These are phyloP conservation scores for Aristolochia contorta DNA, from an alignment of 164 flowering plant genomes.

Conservation along the genomic window DNA sequence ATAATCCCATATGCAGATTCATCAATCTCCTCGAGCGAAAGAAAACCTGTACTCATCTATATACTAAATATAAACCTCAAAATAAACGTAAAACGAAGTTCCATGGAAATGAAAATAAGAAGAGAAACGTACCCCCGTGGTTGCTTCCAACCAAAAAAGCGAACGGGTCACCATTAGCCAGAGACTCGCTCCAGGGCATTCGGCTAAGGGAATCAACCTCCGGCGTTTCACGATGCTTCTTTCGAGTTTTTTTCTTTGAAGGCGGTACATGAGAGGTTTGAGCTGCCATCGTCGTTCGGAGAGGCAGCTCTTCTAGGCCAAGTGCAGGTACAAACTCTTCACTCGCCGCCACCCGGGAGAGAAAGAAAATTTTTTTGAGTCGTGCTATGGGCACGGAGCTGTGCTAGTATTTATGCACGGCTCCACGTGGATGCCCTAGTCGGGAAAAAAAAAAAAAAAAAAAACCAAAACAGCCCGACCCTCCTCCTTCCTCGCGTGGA, in stretches of 20 bases:
- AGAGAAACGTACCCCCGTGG: constrained; percentile 49
- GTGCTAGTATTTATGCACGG: too few species aligned
- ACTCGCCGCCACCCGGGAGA: too few species aligned
- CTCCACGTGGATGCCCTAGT: too few species aligned
- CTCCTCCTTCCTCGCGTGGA: too few species aligned
- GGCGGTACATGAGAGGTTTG: constrained; percentile 4
- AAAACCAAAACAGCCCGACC: too few species aligned
- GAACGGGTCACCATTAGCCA: constrained; percentile 41
- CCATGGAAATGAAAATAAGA: background rate
- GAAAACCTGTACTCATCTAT: constrained; percentile 38
- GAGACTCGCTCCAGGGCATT: constrained; percentile 50
- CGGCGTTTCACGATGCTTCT: constrained; percentile 11
- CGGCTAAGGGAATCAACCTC: constrained; percentile 31
- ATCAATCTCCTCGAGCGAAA: constrained; percentile 85
- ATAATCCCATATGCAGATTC: constrained; percentile 41
- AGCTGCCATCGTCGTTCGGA: constrained; percentile 7
- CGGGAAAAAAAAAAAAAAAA: too few species aligned
- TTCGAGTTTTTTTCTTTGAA: constrained; percentile 5
- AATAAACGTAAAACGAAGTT: background rate
- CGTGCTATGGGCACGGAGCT: too few species aligned
- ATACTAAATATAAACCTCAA: background rate
- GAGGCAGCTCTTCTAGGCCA: too few species aligned
- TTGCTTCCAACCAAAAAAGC: constrained; percentile 26
- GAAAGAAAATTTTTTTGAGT: too few species aligned
- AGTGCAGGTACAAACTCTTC: too few species aligned